phyloP scores from a whole-genome alignment of 169 alveolate species.

The Plasmodium chabaudi region DNA sequence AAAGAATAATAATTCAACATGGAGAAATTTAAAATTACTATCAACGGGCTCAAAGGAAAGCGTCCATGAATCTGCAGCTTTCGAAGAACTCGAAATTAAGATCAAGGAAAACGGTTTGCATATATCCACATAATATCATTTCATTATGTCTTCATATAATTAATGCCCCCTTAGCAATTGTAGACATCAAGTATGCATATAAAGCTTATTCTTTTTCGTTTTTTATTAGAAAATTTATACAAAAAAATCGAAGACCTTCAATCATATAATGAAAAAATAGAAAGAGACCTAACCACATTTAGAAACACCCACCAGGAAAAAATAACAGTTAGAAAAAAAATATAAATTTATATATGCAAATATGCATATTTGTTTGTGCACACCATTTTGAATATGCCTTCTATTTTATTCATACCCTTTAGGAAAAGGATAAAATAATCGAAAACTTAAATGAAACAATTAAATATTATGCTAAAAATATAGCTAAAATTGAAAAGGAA shows the following conservation, averaged over 20 bases:
- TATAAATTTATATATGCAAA: neutral
- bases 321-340: conserved; percentile 16
- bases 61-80: conserved; percentile 44
- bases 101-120: conserved; percentile 72
- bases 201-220: neutral
- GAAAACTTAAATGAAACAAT: conserved; percentile 32
- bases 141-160: neutral
- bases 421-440: conserved; percentile 49
- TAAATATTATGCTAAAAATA: neutral
- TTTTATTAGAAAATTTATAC: conserved; percentile 45
- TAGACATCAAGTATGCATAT: neutral
- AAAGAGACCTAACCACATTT: conserved; percentile 17
- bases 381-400: neutral
- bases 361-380: neutral
- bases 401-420: neutral
- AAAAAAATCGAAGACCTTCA: conserved; percentile 58
- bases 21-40: conserved; percentile 66
- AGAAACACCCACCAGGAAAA: conserved; percentile 28
- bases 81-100: conserved; percentile 71
- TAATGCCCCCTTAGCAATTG: no score
- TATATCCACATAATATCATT: neutral
- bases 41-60: conserved; percentile 53
- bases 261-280: conserved; percentile 6
- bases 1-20: conserved; percentile 54
- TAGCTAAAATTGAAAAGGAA: conserved; percentile 12